Conservation (phyloP, 108 stramenopile species). For the Mayamaea pseudoterrestris region DNA sequence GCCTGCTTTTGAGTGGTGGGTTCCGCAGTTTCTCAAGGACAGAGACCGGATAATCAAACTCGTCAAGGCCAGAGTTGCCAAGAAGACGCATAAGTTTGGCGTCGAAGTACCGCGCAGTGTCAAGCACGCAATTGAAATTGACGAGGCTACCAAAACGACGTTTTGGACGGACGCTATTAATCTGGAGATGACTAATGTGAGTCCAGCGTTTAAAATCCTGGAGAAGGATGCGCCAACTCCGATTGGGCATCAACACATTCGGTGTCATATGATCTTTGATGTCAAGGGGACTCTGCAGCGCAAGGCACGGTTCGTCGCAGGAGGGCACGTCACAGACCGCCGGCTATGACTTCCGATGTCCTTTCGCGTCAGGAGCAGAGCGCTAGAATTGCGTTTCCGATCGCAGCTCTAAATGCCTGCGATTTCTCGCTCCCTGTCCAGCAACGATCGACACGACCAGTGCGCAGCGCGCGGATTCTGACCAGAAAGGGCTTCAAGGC, state of each 20-base stretch:
- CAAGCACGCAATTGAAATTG: constrained; percentile 26
- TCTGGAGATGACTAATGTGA: constrained; percentile 35
- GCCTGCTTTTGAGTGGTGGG: constrained; percentile 21
- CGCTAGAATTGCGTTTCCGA: constrained; percentile 19
- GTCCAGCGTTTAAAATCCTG: constrained; percentile 21
- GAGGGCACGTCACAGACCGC: constrained; percentile 24
- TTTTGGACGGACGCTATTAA: constrained; percentile 25
- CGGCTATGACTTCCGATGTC: constrained; percentile 13
- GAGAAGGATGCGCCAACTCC: constrained; percentile 9
- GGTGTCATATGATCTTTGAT: constrained; percentile 31
- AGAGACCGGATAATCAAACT: constrained; percentile 12
- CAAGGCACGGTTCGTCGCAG: constrained; percentile 35
- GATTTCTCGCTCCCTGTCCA: constrained; percentile 9
- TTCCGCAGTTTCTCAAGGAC: constrained; percentile 14
- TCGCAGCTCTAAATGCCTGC: constrained; percentile 19
- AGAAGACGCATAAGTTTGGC: constrained; percentile 7
- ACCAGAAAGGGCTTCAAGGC: constrained; percentile 8
- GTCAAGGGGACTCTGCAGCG: constrained; percentile 24
- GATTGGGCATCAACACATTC: not conserved
- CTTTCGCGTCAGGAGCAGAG: constrained; percentile 26
- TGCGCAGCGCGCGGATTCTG: constrained; percentile 25
- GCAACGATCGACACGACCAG: constrained; percentile 36
- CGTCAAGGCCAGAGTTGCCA: not conserved
- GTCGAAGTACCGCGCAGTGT: constrained; percentile 14
- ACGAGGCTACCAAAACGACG: constrained; percentile 25